These are phyloP conservation scores for Mycena belliarum DNA, from an alignment of 768 basidiomycete species.

Conservation along the genomic window DNA sequence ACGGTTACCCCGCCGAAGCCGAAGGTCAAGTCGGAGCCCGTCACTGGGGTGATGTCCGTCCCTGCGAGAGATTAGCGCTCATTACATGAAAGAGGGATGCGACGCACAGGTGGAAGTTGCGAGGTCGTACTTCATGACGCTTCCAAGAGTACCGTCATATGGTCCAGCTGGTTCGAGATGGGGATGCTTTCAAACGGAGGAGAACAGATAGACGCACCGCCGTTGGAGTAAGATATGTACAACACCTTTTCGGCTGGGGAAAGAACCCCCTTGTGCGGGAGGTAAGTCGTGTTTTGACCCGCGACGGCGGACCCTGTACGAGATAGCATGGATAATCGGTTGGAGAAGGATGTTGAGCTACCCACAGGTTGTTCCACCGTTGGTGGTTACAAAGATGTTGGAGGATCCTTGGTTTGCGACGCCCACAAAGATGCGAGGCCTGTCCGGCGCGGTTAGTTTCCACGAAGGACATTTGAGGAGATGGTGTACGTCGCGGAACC, in stretches of 20 bases:
- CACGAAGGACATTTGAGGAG: neutral
- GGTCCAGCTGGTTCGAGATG: slow-evolving; percentile 45
- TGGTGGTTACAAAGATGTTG: slow-evolving; percentile 57
- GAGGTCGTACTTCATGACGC: slow-evolving; percentile 54
- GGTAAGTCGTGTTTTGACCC: slow-evolving; percentile 56
- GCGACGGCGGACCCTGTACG: slow-evolving; percentile 53
- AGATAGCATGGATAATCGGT: neutral
- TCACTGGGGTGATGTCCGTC: slow-evolving; percentile 63
- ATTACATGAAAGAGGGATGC: neutral
- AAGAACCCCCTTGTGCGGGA: slow-evolving; percentile 69
- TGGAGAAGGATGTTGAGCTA: neutral
- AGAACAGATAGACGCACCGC: slow-evolving; percentile 23
- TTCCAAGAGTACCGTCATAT: slow-evolving; percentile 57
- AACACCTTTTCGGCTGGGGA: slow-evolving; percentile 56
- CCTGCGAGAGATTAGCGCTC: slow-evolving; percentile 28
- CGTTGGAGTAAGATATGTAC: slow-evolving; percentile 63
- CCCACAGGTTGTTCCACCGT: slow-evolving; percentile 61
- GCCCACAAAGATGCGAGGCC: slow-evolving; percentile 65
- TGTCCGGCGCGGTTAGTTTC: neutral
- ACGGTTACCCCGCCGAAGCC: slow-evolving; percentile 66
- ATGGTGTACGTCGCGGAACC: slow-evolving; percentile 43
- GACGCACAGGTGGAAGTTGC: slow-evolving; percentile 46
- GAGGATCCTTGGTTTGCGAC: slow-evolving; percentile 56
- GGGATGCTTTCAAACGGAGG: neutral
- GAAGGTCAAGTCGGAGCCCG: slow-evolving; percentile 56